Conservation (phyloP, 495 filamentous ascomycete species). For the Penicillium fimorum region DNA sequence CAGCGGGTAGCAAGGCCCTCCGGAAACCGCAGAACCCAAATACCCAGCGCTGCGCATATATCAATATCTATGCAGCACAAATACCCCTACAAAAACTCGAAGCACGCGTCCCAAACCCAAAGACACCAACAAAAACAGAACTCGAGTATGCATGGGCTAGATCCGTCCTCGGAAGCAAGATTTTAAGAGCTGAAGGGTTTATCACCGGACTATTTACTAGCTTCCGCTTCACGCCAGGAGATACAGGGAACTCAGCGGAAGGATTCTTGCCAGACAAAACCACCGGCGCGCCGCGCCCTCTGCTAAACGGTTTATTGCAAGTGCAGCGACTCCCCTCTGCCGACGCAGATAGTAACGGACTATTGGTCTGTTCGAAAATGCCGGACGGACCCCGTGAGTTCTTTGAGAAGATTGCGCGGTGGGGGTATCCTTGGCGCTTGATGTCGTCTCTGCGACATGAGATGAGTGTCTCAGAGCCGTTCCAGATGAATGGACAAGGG, state of each 20-base stretch:
- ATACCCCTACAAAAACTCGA: conserved; percentile 24
- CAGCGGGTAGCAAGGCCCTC: conserved; percentile 20
- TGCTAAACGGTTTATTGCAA: conserved; percentile 23
- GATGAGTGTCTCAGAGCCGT: conserved; percentile 34
- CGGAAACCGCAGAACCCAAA: conserved; percentile 15
- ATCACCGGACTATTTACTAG: conserved; percentile 21
- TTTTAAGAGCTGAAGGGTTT: conserved; percentile 26
- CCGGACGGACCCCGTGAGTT: conserved; percentile 24
- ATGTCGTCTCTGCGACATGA: conserved; percentile 38
- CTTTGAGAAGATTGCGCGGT: conserved; percentile 32
- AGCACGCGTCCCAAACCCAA: background rate
- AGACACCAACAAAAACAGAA: conserved; percentile 4
- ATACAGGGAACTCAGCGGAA: conserved; percentile 16
- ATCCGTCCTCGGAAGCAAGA: conserved; percentile 19
- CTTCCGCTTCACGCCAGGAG: conserved; percentile 18
- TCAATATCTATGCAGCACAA: conserved; percentile 34
- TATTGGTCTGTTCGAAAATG: conserved; percentile 29
- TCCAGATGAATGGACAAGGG: conserved; percentile 9
- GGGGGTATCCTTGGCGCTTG: conserved; percentile 39
- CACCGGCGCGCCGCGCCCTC: conserved; percentile 10
- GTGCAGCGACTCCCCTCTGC: conserved; percentile 20
- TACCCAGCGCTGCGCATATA: conserved; percentile 28
- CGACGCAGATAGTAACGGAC: conserved; percentile 17
- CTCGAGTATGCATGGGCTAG: conserved; percentile 32
- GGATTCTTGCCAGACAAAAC: conserved; percentile 13